Percentiles rank a stretch among this genome's conserved stretches.
Evolutionary conservation across 192 early-diverging fungal genomes (phyloP).

Genomic region (Backusella westeae): DNA sequence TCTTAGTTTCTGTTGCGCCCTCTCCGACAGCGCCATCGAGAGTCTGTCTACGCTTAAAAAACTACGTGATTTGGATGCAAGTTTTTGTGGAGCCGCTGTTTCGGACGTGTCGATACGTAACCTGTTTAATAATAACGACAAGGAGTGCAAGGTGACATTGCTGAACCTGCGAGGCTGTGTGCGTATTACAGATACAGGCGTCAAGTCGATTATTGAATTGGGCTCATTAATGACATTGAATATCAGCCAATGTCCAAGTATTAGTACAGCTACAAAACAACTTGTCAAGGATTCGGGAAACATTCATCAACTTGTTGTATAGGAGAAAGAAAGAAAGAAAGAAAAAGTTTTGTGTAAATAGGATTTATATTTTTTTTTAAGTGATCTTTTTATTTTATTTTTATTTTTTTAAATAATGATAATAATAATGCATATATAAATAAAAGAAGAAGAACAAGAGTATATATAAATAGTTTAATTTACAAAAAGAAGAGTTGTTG

Average conservation of each 20-base stretch:
- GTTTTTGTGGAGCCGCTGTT: conserved; percentile 72
- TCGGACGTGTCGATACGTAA: conserved; percentile 56
- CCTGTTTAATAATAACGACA: conserved; percentile 36
- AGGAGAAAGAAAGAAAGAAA: not conserved
- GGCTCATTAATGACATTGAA: not conserved
- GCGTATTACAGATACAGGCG: conserved; percentile 41
- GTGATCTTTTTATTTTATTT: not conserved
- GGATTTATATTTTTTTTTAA: not conserved
- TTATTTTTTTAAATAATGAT: not conserved
- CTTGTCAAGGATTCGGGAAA: not conserved
- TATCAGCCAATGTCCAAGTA: conserved; percentile 21
- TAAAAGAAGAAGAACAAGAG: not conserved
- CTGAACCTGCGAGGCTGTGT: conserved; percentile 57
- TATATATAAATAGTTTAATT: not conserved
- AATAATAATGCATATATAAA: not conserved
- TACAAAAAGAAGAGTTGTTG: not conserved
- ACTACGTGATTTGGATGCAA: conserved; percentile 58
- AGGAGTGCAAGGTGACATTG: conserved; percentile 31
- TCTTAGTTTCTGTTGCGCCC: conserved; percentile 75
- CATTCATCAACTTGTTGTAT: not conserved
- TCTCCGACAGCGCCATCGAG: conserved; percentile 58
- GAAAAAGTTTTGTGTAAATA: not conserved
- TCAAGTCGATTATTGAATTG: conserved; percentile 5
- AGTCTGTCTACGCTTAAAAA: conserved; percentile 40
- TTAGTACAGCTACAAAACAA: not conserved